Conservation (phyloP, 73 alveolate species). For the Paramecium sexaurelia region DNA sequence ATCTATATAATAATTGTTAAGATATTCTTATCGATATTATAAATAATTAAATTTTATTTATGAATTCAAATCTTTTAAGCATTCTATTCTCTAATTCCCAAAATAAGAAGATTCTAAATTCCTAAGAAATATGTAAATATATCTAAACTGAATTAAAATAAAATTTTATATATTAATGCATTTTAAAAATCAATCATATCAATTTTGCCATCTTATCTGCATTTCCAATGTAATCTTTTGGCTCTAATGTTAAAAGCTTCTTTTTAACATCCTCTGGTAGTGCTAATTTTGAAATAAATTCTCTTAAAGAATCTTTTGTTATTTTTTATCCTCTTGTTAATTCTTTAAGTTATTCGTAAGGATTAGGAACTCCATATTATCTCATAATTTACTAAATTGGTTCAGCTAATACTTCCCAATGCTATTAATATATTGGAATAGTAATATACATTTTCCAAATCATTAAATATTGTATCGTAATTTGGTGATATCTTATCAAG, state of each 20-base stretch:
- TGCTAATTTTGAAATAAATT: constrained; percentile 56
- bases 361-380: constrained; percentile 76
- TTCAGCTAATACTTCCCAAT: constrained; percentile 91
- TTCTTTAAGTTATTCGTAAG: constrained; percentile 88
- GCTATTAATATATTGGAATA: constrained; percentile 37
- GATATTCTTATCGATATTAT: not conserved
- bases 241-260: constrained; percentile 70
- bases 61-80: not conserved
- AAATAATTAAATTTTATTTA: not conserved
- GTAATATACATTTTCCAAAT: constrained; percentile 63
- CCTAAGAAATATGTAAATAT: not conserved
- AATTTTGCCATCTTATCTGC: constrained; percentile 83
- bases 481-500: constrained; percentile 82
- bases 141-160: not conserved
- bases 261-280: constrained; percentile 76
- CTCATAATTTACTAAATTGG: constrained; percentile 91
- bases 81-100: not conserved
- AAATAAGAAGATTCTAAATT: not conserved
- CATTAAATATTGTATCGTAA: constrained; percentile 72
- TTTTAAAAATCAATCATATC: constrained; percentile 29
- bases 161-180: not conserved
- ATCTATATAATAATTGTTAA: not conserved
- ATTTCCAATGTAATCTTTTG: constrained; percentile 79
- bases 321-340: constrained; percentile 89
- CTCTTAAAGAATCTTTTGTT: constrained; percentile 67